phyloP scores from a whole-genome alignment of 345 rosid species.

The Eucalyptus erythrocorys region DNA sequence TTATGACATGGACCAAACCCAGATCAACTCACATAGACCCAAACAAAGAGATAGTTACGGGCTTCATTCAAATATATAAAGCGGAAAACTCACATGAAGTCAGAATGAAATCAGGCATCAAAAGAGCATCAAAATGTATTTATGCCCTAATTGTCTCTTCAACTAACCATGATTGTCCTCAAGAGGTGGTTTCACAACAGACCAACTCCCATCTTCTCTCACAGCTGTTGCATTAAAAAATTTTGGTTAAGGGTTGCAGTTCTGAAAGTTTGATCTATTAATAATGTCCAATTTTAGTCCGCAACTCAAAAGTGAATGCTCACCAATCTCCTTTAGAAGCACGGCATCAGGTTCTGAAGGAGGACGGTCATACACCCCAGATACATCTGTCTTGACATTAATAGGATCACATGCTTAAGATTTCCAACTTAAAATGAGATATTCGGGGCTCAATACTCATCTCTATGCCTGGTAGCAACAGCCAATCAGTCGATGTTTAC shows the following conservation, averaged over 20 bases:
- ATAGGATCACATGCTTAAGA: constrained; percentile 15
- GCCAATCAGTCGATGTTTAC: not conserved
- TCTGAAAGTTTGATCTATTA: not conserved
- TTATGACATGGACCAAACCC: not conserved
- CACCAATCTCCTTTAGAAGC: constrained; percentile 80
- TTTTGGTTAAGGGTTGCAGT: not conserved
- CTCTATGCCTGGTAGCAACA: not conserved
- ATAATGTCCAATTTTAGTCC: not conserved
- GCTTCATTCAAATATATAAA: not conserved
- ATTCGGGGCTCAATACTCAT: not conserved
- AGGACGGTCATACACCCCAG: constrained; percentile 83
- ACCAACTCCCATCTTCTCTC: constrained; percentile 72
- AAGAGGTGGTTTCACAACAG: constrained; percentile 42
- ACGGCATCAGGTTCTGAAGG: constrained; percentile 65
- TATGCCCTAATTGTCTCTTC: not conserved
- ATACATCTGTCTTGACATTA: constrained; percentile 70
- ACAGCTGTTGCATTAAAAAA: constrained; percentile 38
- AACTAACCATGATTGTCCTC: constrained; percentile 46
- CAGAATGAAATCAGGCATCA: not conserved
- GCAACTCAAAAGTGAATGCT: not conserved
- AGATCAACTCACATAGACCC: not conserved
- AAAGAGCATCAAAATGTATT: not conserved
- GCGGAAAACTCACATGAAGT: not conserved
- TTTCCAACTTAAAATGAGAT: not conserved
- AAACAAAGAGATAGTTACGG: not conserved